Percentiles rank a stretch among this genome's conserved stretches.
These are phyloP conservation scores for Candida adriatica DNA, from an alignment of 805 yeast species.

Conservation along the genomic window DNA sequence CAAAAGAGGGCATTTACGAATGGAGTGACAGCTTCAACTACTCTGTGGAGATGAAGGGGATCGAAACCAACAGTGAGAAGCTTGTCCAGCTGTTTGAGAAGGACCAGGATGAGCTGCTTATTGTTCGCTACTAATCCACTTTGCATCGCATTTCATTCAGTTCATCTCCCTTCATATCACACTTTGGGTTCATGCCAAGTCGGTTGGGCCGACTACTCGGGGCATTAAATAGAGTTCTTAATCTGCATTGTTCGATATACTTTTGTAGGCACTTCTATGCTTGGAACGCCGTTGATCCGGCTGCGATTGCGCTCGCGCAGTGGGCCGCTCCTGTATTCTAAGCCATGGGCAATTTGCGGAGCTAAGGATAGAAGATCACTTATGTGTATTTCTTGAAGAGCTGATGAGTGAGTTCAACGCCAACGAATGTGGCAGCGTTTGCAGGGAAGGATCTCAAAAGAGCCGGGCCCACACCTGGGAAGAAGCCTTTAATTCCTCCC, in stretches of 20 bases:
- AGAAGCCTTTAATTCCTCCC: slow-evolving; percentile 85
- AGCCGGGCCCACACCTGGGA: slow-evolving; percentile 98
- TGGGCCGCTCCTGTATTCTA: no score
- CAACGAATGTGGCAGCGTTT: slow-evolving; percentile 97
- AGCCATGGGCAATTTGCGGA: no score
- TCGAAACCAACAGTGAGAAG: background rate
- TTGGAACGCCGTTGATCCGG: no score
- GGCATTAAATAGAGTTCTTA: no score
- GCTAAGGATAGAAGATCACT: no score
- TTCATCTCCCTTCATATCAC: no score
- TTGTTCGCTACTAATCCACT: slow-evolving; percentile 6
- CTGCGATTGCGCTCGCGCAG: no score
- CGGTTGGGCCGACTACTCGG: no score
- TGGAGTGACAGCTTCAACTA: slow-evolving; percentile 7
- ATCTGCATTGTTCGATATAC: no score
- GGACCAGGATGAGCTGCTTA: slow-evolving; percentile 3
- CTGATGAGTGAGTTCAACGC: slow-evolving; percentile 74
- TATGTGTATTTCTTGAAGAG: slow-evolving; percentile 28
- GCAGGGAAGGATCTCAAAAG: slow-evolving; percentile 94
- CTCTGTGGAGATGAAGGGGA: background rate
- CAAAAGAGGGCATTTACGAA: slow-evolving; percentile 9
- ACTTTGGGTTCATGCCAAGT: no score
- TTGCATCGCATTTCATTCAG: no score
- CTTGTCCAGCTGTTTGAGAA: slow-evolving; percentile 5
- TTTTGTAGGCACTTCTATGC: no score